Evolutionary conservation across 1,139 yeast genomes (phyloP), one percentile per base, ranked within the genome.

Genomic region (Yamadazyma buinensis): DNA sequence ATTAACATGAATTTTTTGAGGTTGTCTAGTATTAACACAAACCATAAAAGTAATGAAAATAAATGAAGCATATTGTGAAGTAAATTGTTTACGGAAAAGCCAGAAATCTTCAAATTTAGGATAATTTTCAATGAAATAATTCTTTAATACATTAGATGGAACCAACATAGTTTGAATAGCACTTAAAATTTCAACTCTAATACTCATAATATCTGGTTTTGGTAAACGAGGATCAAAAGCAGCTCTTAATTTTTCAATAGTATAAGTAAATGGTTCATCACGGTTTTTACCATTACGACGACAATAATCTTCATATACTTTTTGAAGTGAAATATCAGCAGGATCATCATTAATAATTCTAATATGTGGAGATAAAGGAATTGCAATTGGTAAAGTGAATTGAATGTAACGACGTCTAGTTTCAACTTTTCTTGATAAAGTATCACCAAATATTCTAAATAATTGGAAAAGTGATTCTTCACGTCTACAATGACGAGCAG

Each of bases 401-500:
- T 76, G 84, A 48, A 94, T 77, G 53, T 85, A 77, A 37, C 98
- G 80, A 37, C 90, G 80, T 47, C 97, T 79, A 2, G 95, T 77
- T 57, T 92, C 95, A 28, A 87, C 95, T 53, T 84, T 84, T 48
- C 84, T 77, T 1, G 84, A 68, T 36, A 94, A 65, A 5, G 85
- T 80, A 45, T 85, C 90, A 55, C 87, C 87, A 61, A 94, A 80
- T 32, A 92, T 77, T 48, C 96, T 75, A 72, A 87, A 90, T 46
- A 94, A 62, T 57, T 92, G 98, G 68, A 87, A 84, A 39, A 92
- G 83, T 33, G 95, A 75, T 54, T 94, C 99, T 57, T 94, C 99
- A 38, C 98, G 79, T 53, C 98, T 84, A 51, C 96, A 87, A 52
- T 92, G 97, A 49, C 98, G 80, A 9, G 96, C 97, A 13, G 98